Evolutionary conservation across 2,329 filamentous ascomycete genomes (phyloP).

Genomic region (Chaetomium strumarium): DNA sequence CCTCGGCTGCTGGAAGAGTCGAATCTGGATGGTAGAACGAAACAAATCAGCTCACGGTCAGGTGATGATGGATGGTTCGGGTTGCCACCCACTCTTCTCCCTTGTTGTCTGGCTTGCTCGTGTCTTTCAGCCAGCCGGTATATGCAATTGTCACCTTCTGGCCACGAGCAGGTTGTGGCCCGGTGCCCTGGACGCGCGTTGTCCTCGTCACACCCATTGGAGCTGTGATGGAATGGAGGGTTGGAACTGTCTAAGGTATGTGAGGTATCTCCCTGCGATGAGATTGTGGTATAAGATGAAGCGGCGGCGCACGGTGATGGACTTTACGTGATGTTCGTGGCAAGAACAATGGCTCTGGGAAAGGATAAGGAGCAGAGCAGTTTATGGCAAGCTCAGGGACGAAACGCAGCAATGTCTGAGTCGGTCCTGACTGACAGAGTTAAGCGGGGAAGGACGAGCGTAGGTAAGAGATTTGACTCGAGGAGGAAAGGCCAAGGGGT

Average conservation of each 20-base stretch:
- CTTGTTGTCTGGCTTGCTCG: constrained; percentile 53
- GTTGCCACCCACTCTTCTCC: constrained; percentile 55
- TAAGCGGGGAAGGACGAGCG: too few relatives aligned
- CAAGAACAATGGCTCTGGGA: not conserved
- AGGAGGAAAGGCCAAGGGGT: too few relatives aligned
- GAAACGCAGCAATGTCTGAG: too few relatives aligned
- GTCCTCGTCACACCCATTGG: constrained; percentile 70
- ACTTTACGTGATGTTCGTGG: not conserved
- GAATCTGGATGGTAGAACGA: constrained; percentile 55
- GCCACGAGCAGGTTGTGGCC: constrained; percentile 54
- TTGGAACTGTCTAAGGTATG: not conserved
- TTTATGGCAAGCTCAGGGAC: not conserved
- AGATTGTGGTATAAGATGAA: not conserved
- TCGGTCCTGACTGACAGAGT: too few relatives aligned
- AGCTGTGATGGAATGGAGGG: not conserved
- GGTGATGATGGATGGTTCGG: constrained; percentile 2
- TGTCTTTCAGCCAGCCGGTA: constrained; percentile 78
- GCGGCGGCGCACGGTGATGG: not conserved
- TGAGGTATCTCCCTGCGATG: not conserved
- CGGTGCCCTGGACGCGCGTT: constrained; percentile 55
- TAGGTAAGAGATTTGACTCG: too few relatives aligned
- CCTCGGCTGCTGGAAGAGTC: constrained; percentile 76
- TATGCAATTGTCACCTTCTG: constrained; percentile 84
- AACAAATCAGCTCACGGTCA: constrained; percentile 18
- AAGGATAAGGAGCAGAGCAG: not conserved